These are phyloP conservation scores for Tripterygium wilfordii DNA, from an alignment of 177 flowering plant species.

Conservation along the genomic window DNA sequence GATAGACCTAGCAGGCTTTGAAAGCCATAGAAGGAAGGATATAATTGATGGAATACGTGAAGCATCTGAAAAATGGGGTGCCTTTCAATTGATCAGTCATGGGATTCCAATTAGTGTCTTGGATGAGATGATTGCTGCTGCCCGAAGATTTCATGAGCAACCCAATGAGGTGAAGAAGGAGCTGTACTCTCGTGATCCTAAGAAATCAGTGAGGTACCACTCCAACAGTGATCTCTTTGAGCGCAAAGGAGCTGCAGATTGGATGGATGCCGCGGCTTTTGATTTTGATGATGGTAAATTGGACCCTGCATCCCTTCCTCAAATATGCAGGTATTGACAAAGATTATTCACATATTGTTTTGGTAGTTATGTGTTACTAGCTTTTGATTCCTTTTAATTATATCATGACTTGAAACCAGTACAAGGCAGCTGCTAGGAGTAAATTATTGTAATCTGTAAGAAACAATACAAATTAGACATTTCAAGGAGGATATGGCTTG, in stretches of 20 bases:
- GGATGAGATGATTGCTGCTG: conserved; percentile 14
- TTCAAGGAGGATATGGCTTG: no score
- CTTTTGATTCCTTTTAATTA: no score
- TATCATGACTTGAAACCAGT: no score
- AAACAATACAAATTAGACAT: no score
- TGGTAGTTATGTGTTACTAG: no score
- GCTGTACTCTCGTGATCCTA: conserved; percentile 11
- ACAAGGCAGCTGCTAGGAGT: no score
- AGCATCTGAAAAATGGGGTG: conserved; percentile 21
- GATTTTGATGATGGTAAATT: conserved; percentile 18
- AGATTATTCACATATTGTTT: background rate
- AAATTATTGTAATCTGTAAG: no score
- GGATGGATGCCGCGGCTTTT: conserved; percentile 25
- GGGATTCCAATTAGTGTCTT: conserved; percentile 10
- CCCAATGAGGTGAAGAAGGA: conserved; percentile 14
- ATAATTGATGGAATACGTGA: conserved; percentile 1
- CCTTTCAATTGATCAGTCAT: conserved; percentile 22
- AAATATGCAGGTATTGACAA: background rate
- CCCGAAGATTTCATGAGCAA: conserved; percentile 18
- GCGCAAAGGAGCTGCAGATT: conserved; percentile 9
- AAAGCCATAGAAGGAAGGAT: conserved; percentile 2
- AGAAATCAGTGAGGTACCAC: conserved; percentile 2
- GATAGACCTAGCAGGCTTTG: conserved; percentile 12
- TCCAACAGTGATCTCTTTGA: conserved; percentile 14
- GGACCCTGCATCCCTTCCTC: conserved; percentile 19